Base-by-base conservation (phyloP, 805 yeast species). In the Kuraishia molischiana region DNA sequence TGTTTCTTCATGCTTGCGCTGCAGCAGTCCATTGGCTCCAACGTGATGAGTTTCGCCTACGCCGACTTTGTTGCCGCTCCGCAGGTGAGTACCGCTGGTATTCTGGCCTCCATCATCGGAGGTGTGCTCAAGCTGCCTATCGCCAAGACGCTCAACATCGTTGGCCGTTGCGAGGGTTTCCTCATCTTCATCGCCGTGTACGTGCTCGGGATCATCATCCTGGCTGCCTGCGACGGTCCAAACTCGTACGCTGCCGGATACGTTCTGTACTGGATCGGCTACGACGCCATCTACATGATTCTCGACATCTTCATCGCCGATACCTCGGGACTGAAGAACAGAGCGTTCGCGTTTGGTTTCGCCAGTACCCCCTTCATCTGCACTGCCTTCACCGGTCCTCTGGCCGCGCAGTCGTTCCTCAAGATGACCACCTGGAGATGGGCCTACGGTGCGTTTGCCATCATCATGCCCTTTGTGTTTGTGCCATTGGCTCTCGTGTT, bases 361-460 rank as follows among this genome's bases (percentile, higher is more conserved):
- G 43, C 55, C 19, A 37, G 43, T 22, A 44, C 59, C 31, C 61
- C 61, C 9, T 52, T 48, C 44, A 56, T 60, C 35, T 49, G 54
- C 34, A 51, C 64, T n/a, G 53, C 58, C 3, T 59, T 50, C 45
- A 46, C 53, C 13, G 64, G 61, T 18, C 47, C 60, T 18, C 36
- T 44, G 20, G 53, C 53, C 24, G 53, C 58, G 19, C 40, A 54
- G 13, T 54, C 65, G 6, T 54, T 69, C 45, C 62, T 68, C 28
- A 61, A 58, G 39, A 53, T 56, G 34, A 61, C 67, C 34, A 63
- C 62, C 32, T 73, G 79, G 79, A 60, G 74, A 51, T 66, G 72
- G 70, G 77, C 74, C 20, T 69, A 63, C 45, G 74, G 73, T 36
- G 59, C 68, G 53, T 71, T 71, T 56, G 62, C 68, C 18, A 59